A percentile compares a stretch with the other conserved stretches of the same genome.
These are phyloP conservation scores for Diaporthe capsici DNA, from an alignment of 2,329 filamentous ascomycete species.

Conservation along the genomic window DNA sequence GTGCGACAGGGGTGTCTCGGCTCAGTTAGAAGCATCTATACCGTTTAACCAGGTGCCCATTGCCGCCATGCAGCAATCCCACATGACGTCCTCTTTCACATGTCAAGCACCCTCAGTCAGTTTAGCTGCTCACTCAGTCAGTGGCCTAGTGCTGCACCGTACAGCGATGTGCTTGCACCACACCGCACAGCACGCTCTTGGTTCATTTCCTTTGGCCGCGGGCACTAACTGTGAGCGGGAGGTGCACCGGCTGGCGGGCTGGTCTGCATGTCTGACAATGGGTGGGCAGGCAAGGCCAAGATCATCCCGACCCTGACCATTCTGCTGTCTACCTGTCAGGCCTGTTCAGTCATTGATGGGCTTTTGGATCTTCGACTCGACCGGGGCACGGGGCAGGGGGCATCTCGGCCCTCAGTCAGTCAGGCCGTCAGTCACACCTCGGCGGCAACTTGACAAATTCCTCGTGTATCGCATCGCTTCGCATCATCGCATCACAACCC, in stretches of 20 bases:
- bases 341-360: background rate
- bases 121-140: background rate
- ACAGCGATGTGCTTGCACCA: background rate
- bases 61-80: constrained; percentile 24
- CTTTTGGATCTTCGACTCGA: constrained; percentile 7
- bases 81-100: constrained; percentile 30
- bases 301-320: background rate
- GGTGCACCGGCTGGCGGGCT: constrained; percentile 20
- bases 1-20: background rate
- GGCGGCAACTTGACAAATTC: constrained; percentile 26
- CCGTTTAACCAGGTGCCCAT: background rate
- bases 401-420: background rate
- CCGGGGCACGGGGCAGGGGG: background rate
- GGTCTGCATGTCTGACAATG: constrained; percentile 31
- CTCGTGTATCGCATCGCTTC: constrained; percentile 10
- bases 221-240: constrained; percentile 29
- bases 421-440: constrained; percentile 22
- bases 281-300: background rate
- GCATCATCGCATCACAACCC: background rate
- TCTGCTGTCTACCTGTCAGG: background rate
- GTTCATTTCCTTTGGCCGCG: constrained; percentile 27
- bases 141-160: constrained; percentile 12
- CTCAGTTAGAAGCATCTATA: background rate
- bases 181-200: constrained; percentile 13
- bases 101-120: constrained; percentile 16